phyloP scores from a whole-genome alignment of 306 rosid species.

The Astragalus glycyphyllos region DNA sequence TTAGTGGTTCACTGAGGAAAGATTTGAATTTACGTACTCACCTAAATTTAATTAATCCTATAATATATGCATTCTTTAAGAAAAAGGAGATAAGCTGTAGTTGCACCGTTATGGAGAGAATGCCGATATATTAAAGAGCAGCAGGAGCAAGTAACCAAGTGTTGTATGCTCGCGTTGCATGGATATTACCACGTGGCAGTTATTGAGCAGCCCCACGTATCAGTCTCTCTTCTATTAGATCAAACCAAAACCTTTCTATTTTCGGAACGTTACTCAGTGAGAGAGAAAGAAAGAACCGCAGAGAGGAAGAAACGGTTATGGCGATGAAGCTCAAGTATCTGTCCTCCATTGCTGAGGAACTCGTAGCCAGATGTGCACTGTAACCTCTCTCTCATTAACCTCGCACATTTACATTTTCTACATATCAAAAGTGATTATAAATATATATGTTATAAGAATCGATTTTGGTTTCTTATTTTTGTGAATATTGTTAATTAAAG shows the following conservation, averaged over 20 bases:
- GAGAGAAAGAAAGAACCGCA: conserved; percentile 19
- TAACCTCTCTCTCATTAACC: conserved; percentile 19
- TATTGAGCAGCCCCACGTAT: conserved; percentile 34
- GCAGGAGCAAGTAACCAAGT: conserved; percentile 7
- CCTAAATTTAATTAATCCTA: too few relatives aligned
- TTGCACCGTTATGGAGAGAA: background rate
- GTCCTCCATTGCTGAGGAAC: conserved; percentile 53
- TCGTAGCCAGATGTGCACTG: conserved; percentile 51
- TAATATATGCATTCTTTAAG: too few relatives aligned
- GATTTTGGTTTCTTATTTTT: background rate
- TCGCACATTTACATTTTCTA: background rate
- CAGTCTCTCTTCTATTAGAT: conserved; percentile 15
- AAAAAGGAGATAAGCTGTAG: background rate
- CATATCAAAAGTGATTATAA: too few relatives aligned
- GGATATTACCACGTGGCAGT: conserved; percentile 44
- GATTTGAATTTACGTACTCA: too few relatives aligned
- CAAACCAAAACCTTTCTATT: background rate
- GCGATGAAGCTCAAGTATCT: conserved; percentile 56
- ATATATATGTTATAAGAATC: too few relatives aligned
- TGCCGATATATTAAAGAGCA: background rate
- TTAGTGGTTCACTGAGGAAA: too few relatives aligned
- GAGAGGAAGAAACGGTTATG: conserved; percentile 42
- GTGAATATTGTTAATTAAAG: background rate
- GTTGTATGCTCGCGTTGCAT: conserved; percentile 50
- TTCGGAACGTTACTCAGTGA: conserved; percentile 15